These are phyloP conservation scores for Sporothrix pallida DNA, from an alignment of 2,329 filamentous ascomycete genomes.

Conservation along the genomic window DNA sequence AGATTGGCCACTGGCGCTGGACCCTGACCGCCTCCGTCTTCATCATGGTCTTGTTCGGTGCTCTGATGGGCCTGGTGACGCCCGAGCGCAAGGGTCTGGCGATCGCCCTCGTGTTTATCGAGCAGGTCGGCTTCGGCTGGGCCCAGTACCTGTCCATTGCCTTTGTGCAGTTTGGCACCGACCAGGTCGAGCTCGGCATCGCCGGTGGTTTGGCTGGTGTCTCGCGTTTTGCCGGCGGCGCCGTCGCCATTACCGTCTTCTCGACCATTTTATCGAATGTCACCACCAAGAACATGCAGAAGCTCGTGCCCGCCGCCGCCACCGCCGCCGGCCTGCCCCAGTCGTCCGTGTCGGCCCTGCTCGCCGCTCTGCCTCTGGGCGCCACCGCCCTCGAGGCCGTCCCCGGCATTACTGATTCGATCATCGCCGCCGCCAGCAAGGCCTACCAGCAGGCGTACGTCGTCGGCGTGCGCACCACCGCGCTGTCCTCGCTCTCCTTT, in stretches of 20 bases:
- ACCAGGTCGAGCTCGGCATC: slow-evolving; percentile 55
- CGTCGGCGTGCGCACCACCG: slow-evolving; percentile 42
- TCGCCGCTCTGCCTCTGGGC: slow-evolving; percentile 42
- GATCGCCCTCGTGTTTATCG: slow-evolving; percentile 55
- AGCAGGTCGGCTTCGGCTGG: slow-evolving; percentile 54
- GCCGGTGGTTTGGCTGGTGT: slow-evolving; percentile 52
- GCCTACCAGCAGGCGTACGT: slow-evolving; percentile 46
- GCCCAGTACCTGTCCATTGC: slow-evolving; percentile 55
- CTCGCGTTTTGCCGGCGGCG: slow-evolving; percentile 51
- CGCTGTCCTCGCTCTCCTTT: slow-evolving; percentile 43
- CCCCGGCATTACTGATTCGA: slow-evolving; percentile 41
- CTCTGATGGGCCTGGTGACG: slow-evolving; percentile 51
- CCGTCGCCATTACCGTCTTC: slow-evolving; percentile 51
- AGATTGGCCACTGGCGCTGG: slow-evolving; percentile 55
- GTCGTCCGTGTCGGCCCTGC: slow-evolving; percentile 42
- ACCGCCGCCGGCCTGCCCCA: slow-evolving; percentile 46
- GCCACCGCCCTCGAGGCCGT: slow-evolving; percentile 40
- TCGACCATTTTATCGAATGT: slow-evolving; percentile 50
- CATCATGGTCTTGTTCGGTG: slow-evolving; percentile 56
- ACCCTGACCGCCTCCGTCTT: slow-evolving; percentile 51
- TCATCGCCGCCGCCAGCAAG: slow-evolving; percentile 41
- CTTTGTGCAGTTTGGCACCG: slow-evolving; percentile 56
- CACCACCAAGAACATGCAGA: slow-evolving; percentile 42
- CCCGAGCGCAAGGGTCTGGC: slow-evolving; percentile 53
- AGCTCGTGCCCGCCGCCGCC: slow-evolving; percentile 46